These are phyloP conservation scores for Tetrastigma voinierianum DNA, from an alignment of 164 flowering plant species.

Conservation along the genomic window DNA sequence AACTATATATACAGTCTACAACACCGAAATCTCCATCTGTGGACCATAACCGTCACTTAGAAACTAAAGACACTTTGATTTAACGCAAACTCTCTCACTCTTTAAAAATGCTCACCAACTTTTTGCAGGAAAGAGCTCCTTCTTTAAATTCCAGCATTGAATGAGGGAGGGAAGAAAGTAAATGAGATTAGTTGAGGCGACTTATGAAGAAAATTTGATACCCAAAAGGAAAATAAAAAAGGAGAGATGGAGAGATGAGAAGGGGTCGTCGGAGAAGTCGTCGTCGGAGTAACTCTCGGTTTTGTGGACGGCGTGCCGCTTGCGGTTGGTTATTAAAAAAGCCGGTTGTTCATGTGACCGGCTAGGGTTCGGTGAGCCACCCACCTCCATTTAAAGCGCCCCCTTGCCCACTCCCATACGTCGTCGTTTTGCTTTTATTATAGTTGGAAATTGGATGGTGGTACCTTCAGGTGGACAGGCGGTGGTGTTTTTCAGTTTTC, in stretches of 20 bases:
- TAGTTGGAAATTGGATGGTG: no score
- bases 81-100: slow-evolving; percentile 1
- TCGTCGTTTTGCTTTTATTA: no score
- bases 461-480: no score
- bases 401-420: slow-evolving; percentile 7
- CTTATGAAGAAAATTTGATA: no score
- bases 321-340: not conserved
- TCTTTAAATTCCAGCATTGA: slow-evolving; percentile 26
- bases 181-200: slow-evolving; percentile 28
- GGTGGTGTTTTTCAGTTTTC: not conserved
- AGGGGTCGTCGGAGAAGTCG: no score
- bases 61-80: not conserved
- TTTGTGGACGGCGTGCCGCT: no score
- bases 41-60: no score
- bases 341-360: slow-evolving; percentile 4
- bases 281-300: no score
- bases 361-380: slow-evolving; percentile 22
- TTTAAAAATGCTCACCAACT: slow-evolving; percentile 29
- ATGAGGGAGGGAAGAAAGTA: slow-evolving; percentile 16
- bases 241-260: no score
- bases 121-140: slow-evolving; percentile 24
- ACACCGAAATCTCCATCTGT: no score
- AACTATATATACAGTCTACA: no score
- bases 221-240: no score
- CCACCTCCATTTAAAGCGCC: slow-evolving; percentile 8